Conservation (phyloP, 306 rosid genomes). For the Echinosophora koreensis region DNA sequence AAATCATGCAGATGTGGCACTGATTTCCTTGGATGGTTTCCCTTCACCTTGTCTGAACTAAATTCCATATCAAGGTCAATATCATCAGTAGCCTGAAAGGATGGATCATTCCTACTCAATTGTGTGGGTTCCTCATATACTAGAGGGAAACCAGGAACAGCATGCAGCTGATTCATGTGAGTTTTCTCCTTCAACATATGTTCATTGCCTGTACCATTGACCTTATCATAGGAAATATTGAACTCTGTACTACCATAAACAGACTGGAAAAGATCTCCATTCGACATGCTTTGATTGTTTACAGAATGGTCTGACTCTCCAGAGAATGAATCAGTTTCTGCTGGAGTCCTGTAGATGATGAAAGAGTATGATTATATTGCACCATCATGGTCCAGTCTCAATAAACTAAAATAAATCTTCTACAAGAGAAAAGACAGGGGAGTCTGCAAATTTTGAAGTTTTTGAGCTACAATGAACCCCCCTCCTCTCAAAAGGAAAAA, state of each 20-base stretch:
- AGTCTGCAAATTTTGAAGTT: neutral
- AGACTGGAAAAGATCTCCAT: constrained; percentile 56
- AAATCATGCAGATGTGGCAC: constrained; percentile 42
- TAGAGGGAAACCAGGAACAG: constrained; percentile 57
- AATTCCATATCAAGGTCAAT: constrained; percentile 49
- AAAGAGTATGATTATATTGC: constrained; percentile 38
- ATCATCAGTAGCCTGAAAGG: constrained; percentile 51
- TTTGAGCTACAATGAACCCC: too few relatives aligned
- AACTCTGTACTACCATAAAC: constrained; percentile 59
- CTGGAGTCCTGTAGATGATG: constrained; percentile 66
- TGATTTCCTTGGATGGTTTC: constrained; percentile 50
- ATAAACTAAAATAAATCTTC: neutral
- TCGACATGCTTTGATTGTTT: constrained; percentile 55
- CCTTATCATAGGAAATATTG: constrained; percentile 59
- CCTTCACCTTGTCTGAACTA: constrained; percentile 48
- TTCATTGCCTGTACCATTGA: constrained; percentile 44
- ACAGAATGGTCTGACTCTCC: constrained; percentile 64
- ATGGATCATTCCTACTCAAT: constrained; percentile 43
- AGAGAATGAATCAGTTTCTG: constrained; percentile 62
- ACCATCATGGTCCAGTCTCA: constrained; percentile 40
- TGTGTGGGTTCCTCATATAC: constrained; percentile 53
- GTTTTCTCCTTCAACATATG: constrained; percentile 49
- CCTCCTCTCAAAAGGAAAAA: too few relatives aligned
- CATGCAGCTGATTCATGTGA: constrained; percentile 49
- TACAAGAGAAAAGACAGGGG: neutral